Conservation (phyloP, 139 green algal genomes). For the Volvox africanus region DNA sequence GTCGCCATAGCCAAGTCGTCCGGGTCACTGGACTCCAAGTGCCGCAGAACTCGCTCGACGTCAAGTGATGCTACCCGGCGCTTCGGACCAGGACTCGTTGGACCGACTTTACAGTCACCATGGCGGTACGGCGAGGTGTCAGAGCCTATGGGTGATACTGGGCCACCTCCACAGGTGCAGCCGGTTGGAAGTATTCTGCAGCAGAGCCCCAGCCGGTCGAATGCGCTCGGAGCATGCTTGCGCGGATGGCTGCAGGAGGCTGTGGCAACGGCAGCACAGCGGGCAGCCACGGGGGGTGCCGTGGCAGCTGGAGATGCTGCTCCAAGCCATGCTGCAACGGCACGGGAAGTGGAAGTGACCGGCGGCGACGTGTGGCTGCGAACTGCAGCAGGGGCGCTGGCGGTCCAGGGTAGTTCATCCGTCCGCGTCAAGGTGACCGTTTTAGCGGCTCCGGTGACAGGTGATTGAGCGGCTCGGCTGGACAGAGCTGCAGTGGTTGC, state of each 20-base stretch:
- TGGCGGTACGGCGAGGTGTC: neutral
- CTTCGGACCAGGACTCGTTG: neutral
- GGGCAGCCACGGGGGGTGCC: too few species aligned
- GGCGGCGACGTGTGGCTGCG: too few species aligned
- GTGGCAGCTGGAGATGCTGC: too few species aligned
- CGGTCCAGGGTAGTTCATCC: neutral
- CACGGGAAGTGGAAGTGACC: too few species aligned
- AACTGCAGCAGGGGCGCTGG: neutral
- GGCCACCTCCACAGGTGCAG: neutral
- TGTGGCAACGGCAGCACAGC: too few species aligned
- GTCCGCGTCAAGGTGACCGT: too few species aligned
- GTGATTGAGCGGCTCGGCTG: too few species aligned
- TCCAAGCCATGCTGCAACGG: too few species aligned
- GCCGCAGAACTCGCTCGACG: conserved; percentile 30
- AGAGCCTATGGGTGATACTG: neutral
- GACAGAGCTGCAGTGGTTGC: too few species aligned
- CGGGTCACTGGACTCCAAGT: conserved; percentile 19
- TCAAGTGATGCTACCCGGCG: neutral
- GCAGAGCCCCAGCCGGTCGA: neutral
- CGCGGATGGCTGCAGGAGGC: neutral
- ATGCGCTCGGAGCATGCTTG: neutral
- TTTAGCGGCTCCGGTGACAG: too few species aligned
- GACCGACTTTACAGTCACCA: neutral
- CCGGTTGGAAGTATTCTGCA: neutral
- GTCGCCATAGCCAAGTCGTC: conserved; percentile 1